phyloP scores from a whole-genome alignment of 1,284 basidiomycete genomes.

The Ceratobasidium sp. region DNA sequence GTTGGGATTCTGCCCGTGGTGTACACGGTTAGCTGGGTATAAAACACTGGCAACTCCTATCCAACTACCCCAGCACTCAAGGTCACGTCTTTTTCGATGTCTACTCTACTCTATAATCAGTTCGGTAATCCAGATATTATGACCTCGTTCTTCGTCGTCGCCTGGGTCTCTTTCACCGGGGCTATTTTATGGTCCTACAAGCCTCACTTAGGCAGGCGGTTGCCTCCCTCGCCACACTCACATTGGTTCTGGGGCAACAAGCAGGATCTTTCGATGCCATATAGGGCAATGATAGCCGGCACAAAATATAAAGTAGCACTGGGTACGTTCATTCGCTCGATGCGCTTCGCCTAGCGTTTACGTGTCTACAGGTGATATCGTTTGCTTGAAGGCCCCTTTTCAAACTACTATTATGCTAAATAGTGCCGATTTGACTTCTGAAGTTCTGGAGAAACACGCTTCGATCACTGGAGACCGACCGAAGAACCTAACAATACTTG shows the following conservation, averaged over 20 bases:
- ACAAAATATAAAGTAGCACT: slow-evolving; percentile 8
- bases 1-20: too few species aligned
- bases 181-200: too few species aligned
- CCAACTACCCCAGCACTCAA: too few species aligned
- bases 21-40: too few species aligned
- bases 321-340: not conserved
- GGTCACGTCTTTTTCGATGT: too few species aligned
- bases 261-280: not conserved
- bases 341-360: not conserved
- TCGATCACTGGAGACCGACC: slow-evolving; percentile 25
- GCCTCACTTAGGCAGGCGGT: not conserved
- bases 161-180: too few species aligned
- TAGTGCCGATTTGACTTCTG: not conserved
- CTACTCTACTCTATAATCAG: too few species aligned
- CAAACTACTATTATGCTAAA: slow-evolving; percentile 19
- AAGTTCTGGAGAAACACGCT: slow-evolving; percentile 28
- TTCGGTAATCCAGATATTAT: too few species aligned
- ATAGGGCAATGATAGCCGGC: not conserved
- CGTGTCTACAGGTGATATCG: slow-evolving; percentile 7
- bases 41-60: too few species aligned
- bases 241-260: slow-evolving; percentile 38
- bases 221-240: slow-evolving; percentile 17
- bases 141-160: too few species aligned
- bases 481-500: slow-evolving; percentile 19
- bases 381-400: slow-evolving; percentile 19